Evolutionary conservation across 305 asterid genomes (phyloP), one percentile per base, ranked within the genome.

Genomic region (Fraxinus platypoda): DNA sequence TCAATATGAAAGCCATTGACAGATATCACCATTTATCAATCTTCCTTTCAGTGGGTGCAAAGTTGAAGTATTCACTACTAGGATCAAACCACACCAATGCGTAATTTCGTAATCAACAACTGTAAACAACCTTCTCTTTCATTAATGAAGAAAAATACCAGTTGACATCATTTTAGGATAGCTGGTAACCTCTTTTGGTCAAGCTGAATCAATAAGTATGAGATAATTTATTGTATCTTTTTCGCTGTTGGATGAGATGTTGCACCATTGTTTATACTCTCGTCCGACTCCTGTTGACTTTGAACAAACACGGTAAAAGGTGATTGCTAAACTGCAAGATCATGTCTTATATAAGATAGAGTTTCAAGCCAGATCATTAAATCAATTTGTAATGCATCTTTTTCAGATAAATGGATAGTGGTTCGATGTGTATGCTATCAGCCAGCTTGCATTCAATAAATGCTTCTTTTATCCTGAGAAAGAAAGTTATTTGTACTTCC

Each of bases 1-100:
- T 52, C 70, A 25, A 54, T 59, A 62, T 57, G 76, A 72, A 62
- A 72, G 82, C 76, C 64, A 38, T 64, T 33, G 64, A 34, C 80
- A 79, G 70, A 64, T 77, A 62, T 19, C 82, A 75, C 74, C 46
- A 80, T 62, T 54, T 76, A 49, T 26, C 37, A 41, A 26, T 72
- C 64, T 52, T 33, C 46, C 9, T 72, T 72, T 33, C 13, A 17
- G 9, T 72, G 76, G 43, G 31, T 49, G 37, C 41, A 59, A 76
- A 75, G 46, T 68, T 31, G 49, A 68, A 30, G 75, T 77, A 73
- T 43, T 30, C 31, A 70, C 43, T 33, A 38, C 72, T 35, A 33
- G 15, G 59, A 34, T 43, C 49, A 2, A 30, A 46, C 15, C 12
- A n/a, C 43, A 15, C 11, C 3, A 72, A 70, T 31, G 75, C 46